Evolutionary conservation across 495 filamentous ascomycete species (phyloP).

Genomic region (Penicillium silybi): DNA sequence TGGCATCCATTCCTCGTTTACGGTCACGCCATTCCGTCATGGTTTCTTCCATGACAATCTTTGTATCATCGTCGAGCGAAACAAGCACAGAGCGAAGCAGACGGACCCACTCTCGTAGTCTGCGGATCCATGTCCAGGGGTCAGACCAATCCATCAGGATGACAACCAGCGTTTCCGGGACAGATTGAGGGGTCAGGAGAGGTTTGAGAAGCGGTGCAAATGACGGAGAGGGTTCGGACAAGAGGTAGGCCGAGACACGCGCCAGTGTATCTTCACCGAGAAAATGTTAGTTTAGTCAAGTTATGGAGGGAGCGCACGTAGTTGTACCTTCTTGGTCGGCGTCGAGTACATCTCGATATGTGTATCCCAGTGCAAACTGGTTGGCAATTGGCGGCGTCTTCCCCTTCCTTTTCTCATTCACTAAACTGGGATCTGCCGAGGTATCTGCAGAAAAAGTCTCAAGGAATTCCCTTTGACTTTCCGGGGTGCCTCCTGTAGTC

Average conservation of each 20-base stretch:
- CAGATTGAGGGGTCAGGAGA: slow-evolving; percentile 77
- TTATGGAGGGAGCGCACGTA: not conserved
- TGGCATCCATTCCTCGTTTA: slow-evolving; percentile 41
- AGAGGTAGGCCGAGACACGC: slow-evolving; percentile 84
- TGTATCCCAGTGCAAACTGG: slow-evolving; percentile 89
- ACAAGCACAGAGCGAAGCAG: slow-evolving; percentile 71
- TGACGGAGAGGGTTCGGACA: slow-evolving; percentile 73
- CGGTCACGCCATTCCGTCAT: slow-evolving; percentile 60
- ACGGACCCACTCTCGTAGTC: slow-evolving; percentile 82
- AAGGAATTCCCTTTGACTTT: slow-evolving; percentile 85
- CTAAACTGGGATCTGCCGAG: slow-evolving; percentile 42
- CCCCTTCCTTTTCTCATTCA: slow-evolving; percentile 56
- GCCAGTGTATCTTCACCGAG: slow-evolving; percentile 75
- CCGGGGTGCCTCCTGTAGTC: slow-evolving; percentile 72
- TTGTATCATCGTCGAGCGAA: slow-evolving; percentile 70
- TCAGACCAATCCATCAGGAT: slow-evolving; percentile 89
- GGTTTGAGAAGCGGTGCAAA: slow-evolving; percentile 83
- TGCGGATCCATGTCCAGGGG: slow-evolving; percentile 88
- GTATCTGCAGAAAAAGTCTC: slow-evolving; percentile 70
- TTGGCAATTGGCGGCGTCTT: slow-evolving; percentile 81
- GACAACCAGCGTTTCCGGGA: slow-evolving; percentile 83
- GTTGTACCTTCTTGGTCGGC: slow-evolving; percentile 82
- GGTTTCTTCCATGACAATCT: slow-evolving; percentile 77
- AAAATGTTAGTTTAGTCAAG: not conserved
- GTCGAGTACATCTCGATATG: slow-evolving; percentile 92